Evolutionary conservation across 176 grass and related monocot species (phyloP).

Genomic region (Secale cereale): DNA sequence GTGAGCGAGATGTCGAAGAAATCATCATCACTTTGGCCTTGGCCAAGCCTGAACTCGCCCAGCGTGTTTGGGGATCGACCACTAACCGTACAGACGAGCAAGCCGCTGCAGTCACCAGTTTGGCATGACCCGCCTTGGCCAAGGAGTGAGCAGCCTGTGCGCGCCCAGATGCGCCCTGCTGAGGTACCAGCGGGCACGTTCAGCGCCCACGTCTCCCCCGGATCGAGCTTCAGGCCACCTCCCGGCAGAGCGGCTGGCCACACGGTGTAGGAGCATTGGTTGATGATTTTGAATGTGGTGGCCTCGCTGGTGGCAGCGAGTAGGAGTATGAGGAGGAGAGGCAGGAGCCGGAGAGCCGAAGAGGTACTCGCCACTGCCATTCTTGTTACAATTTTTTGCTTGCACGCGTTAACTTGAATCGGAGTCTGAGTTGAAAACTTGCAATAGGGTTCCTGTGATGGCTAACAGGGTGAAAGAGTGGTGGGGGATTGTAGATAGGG

Average conservation of each 20-base stretch:
- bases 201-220: no score
- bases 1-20: background rate
- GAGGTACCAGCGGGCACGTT: no score
- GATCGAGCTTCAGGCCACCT: no score
- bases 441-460: background rate
- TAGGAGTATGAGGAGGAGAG: background rate
- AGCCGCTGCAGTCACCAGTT: background rate
- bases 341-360: background rate
- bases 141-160: background rate
- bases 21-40: background rate
- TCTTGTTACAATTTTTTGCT: background rate
- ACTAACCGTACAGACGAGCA: background rate
- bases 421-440: no score
- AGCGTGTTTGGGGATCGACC: background rate
- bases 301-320: no score
- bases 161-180: background rate
- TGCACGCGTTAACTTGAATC: no score
- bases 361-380: background rate
- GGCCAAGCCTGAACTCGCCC: background rate
- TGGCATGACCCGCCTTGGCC: background rate
- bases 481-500: no score
- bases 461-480: background rate
- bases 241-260: no score
- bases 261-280: no score
- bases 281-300: no score